Evolutionary conservation across 345 rosid genomes (phyloP).

Genomic region (Hypericum androsaemum): DNA sequence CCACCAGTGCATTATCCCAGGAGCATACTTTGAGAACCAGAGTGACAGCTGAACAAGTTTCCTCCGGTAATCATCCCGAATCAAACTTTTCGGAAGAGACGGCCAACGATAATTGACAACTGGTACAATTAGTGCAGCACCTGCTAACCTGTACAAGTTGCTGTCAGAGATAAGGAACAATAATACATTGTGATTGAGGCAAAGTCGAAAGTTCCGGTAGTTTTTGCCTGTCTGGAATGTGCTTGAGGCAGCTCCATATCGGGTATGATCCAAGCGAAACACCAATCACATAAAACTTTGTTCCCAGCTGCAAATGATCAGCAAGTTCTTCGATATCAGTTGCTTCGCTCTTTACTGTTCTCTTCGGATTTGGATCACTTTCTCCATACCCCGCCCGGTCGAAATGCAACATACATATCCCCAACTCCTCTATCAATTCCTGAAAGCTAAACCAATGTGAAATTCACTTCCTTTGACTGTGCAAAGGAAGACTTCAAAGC

Average conservation of each 20-base stretch:
- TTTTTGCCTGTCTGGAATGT: conserved; percentile 75
- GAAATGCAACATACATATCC: conserved; percentile 50
- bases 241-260: conserved; percentile 72
- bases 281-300: conserved; percentile 66
- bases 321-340: conserved; percentile 69
- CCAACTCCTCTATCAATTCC: conserved; percentile 58
- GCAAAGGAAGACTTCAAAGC: no score
- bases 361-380: conserved; percentile 61
- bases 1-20: conserved; percentile 64
- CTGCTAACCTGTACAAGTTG: conserved; percentile 54
- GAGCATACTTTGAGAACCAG: conserved; percentile 55
- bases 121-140: conserved; percentile 65
- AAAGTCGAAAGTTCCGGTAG: neutral
- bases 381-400: conserved; percentile 97
- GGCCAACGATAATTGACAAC: conserved; percentile 69
- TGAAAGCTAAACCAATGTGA: conserved; percentile 41
- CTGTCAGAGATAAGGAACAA: conserved; percentile 8
- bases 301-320: conserved; percentile 50
- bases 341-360: conserved; percentile 74
- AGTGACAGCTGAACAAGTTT: conserved; percentile 35
- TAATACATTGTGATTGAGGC: neutral
- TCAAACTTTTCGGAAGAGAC: conserved; percentile 52
- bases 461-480: conserved; percentile 6
- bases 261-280: conserved; percentile 90
- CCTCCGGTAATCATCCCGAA: conserved; percentile 54